A percentile compares a stretch with the other conserved stretches of the same genome.
These are phyloP conservation scores for Saccharomycopsis sp. DNA, from an alignment of 805 yeast genomes.

Conservation along the genomic window DNA sequence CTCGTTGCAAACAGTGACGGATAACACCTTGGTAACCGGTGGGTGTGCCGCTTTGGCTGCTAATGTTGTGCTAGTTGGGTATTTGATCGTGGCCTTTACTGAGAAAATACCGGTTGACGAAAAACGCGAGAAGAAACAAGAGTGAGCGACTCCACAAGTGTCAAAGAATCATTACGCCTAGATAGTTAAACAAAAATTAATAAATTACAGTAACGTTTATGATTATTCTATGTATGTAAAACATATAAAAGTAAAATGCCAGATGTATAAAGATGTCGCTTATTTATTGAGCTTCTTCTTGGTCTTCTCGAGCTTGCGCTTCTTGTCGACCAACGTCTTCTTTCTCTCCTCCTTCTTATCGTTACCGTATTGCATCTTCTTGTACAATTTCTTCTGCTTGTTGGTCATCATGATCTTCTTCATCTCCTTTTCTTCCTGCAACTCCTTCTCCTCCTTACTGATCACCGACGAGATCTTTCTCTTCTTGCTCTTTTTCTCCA, in stretches of 20 bases:
- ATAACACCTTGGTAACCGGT: conserved; percentile 62
- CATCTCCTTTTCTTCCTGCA: conserved; percentile 76
- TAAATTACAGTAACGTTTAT: not conserved
- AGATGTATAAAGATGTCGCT: not conserved
- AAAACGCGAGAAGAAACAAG: conserved; percentile 30
- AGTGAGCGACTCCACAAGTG: too few species aligned
- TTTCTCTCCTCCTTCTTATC: conserved; percentile 71
- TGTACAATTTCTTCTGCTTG: conserved; percentile 89
- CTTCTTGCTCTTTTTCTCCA: conserved; percentile 32
- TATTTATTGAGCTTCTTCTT: conserved; percentile 2
- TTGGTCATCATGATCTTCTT: conserved; percentile 96
- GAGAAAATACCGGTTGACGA: conserved; percentile 45
- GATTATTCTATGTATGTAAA: not conserved
- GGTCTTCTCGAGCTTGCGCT: conserved; percentile 17
- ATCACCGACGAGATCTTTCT: conserved; percentile 29
- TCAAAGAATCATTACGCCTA: too few species aligned
- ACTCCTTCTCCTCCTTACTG: conserved; percentile 47
- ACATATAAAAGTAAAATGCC: not conserved
- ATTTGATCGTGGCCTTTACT: conserved; percentile 65
- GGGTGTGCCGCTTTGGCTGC: conserved; percentile 77
- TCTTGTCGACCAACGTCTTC: conserved; percentile 31
- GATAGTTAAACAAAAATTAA: too few species aligned
- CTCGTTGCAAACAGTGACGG: conserved; percentile 23
- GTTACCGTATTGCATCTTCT: conserved; percentile 89
- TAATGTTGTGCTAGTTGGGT: conserved; percentile 65